Evolutionary conservation across 2,329 filamentous ascomycete genomes (phyloP).

Genomic region (Ophiostoma sp.): DNA sequence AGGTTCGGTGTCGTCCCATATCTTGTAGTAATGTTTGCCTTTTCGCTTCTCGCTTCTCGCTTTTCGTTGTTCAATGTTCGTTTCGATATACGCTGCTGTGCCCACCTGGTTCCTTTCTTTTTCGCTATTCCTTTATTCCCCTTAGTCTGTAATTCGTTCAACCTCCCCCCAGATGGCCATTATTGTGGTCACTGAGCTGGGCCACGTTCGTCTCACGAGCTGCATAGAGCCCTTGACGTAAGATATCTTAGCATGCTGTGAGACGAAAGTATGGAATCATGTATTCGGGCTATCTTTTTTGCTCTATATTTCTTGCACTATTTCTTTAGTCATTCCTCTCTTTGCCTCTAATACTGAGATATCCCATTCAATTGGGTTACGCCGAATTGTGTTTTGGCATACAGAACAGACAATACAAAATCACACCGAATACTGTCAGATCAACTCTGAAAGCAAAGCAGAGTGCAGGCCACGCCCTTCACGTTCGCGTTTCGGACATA

Average conservation of each 20-base stretch:
- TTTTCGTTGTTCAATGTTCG: too few relatives aligned
- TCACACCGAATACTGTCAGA: not conserved
- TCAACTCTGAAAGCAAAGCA: not conserved
- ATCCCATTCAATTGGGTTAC: too few relatives aligned
- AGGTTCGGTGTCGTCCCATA: too few relatives aligned
- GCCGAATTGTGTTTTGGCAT: too few relatives aligned
- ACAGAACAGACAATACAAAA: not conserved
- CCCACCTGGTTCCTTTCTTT: too few relatives aligned
- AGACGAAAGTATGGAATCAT: not conserved
- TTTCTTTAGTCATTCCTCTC: not conserved
- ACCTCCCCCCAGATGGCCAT: not conserved
- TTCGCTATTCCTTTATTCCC: too few relatives aligned
- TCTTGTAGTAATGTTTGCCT: too few relatives aligned
- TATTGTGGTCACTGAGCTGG: slow-evolving; percentile 4
- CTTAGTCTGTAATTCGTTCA: too few relatives aligned
- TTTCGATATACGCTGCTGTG: too few relatives aligned
- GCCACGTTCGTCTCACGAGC: slow-evolving; percentile 1
- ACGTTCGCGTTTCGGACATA: slow-evolving; percentile 24
- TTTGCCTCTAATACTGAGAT: too few relatives aligned
- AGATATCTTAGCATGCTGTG: not conserved
- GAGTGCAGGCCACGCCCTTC: not conserved
- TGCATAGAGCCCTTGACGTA: not conserved
- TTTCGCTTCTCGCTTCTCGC: too few relatives aligned
- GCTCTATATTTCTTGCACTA: not conserved
- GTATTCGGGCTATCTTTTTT: not conserved